Evolutionary conservation across 192 early-diverging fungal species (phyloP), one percentile per base, ranked within the genome.

Genomic region (Diversispora epigaea): DNA sequence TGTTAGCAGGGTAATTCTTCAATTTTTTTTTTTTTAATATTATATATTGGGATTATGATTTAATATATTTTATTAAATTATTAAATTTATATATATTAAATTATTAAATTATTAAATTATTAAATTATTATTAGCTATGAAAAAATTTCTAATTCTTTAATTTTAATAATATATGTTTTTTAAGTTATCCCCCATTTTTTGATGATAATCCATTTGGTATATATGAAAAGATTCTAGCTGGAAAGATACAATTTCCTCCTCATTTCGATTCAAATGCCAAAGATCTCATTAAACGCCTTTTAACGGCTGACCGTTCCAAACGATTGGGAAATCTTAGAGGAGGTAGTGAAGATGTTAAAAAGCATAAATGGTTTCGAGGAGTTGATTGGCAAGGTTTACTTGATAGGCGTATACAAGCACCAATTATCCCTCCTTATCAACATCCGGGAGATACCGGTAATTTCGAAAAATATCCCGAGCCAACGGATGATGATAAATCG

Each of bases 121-220:
- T 32, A 32, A 32, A 32, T 32, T 32, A 32, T 32, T 32, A 32
- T 32, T 32, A 32, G 25, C 25, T 32, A 32, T 32, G n/a, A n/a
- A 32, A 32, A 32, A 32, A 32, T 32, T 32, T 32, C 25, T 32
- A 32, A 32, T 32, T 32, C 0, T 32, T 32, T 32, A 32, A 32
- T 32, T 32, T 32, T 32, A 32, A 32, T 32, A 32, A 32, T 32
- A 7, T 47, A 39, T 46, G 25, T 70, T 15, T 54, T 41, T 58
- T 14, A 77, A 83, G 86, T 3, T 93, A 95, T 77, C 97, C 97
- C 71, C 97, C 97, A 5, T 99, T 97, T 84, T 97, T 93, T 80
- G 97, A 99, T 85, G 96, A 99, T 80, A 95, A 95, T 76, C 93
- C 96, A 44, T 97, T 97, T 81, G 94, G 94, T 32, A 99, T 99